A percentile compares a stretch with the other conserved stretches of the same genome.
Evolutionary conservation across 495 filamentous ascomycete species (phyloP).

Genomic region (Cercophora sp.): DNA sequence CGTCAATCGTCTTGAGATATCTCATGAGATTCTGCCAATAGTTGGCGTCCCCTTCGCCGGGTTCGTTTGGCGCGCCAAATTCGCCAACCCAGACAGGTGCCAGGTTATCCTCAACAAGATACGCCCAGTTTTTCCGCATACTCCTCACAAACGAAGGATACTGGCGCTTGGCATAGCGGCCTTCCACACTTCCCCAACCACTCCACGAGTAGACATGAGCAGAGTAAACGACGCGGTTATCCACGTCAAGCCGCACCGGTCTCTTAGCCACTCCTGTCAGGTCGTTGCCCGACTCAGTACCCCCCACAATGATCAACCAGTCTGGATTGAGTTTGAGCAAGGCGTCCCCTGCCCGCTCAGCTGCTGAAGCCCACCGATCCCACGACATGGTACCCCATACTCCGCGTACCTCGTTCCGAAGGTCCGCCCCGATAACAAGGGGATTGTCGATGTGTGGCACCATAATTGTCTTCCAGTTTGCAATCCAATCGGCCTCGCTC

Average conservation of each 20-base stretch:
- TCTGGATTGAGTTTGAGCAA: constrained; percentile 52
- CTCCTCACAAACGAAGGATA: constrained; percentile 54
- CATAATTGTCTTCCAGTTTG: constrained; percentile 59
- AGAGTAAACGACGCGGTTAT: constrained; percentile 55
- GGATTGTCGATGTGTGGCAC: constrained; percentile 44
- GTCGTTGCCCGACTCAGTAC: constrained; percentile 57
- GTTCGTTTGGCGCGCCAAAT: constrained; percentile 50
- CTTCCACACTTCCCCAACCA: constrained; percentile 54
- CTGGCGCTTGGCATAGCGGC: constrained; percentile 47
- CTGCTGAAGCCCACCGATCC: constrained; percentile 54
- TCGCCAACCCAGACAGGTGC: constrained; percentile 62
- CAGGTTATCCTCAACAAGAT: constrained; percentile 51
- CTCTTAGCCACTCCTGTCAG: constrained; percentile 44
- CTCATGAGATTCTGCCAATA: constrained; percentile 57
- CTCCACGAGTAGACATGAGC: constrained; percentile 61
- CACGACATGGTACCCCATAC: constrained; percentile 61
- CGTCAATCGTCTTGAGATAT: constrained; percentile 50
- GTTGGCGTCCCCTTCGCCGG: constrained; percentile 48
- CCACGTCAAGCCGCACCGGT: constrained; percentile 50
- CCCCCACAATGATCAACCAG: constrained; percentile 61
- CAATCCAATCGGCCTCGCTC: constrained; percentile 55
- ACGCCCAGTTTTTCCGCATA: constrained; percentile 60
- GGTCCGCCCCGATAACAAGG: constrained; percentile 54
- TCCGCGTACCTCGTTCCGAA: constrained; percentile 59
- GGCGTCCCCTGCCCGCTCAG: constrained; percentile 52